Base-by-base conservation (phyloP, 257 asterid genomes). In the Solanum raphanifolium region DNA sequence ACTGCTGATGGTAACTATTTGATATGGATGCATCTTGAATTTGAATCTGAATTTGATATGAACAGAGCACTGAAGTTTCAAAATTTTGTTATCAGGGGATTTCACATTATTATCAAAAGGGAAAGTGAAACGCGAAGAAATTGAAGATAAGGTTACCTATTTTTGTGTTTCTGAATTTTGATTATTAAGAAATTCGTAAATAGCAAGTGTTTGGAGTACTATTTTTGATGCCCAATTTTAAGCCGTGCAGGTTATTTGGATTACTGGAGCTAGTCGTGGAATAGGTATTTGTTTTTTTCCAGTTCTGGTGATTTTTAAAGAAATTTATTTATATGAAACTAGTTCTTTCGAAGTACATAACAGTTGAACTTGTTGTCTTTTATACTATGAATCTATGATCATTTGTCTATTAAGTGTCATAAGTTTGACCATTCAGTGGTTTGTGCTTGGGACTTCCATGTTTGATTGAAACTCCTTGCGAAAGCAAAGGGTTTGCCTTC, bases 241-340 rank as follows among this genome's bases (percentile, higher is more conserved):
- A 1, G 21, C 31, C 87, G 88, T 84, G 83, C 89, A 97, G 99
- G 99, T 97, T 85, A 90, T 97, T 88, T 97, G 99, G 99, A 93
- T 97, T 87, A 95, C 99, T 87, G 98, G 99, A 90, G 98, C 98
- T 32, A 95, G 98, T 94, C 98, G 98, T 35, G 99, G 99, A 81
- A 97, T 97, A 78, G 98, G 99, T 97, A 92, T 74, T 66, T 66
- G 32, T 4, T 25, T 13, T 72, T 3, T 87, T n/a, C 4, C 29
- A 12, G 18, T 72, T 38, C 68, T 66, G 81, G 13, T 68, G 76
- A 27, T 68, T 62, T 62, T 27, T 25, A 23, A 68, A 75, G 32
- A 36, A 75, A 12, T 38, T 11, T 75, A 23, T 11, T 72, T 34
- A 39, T 23, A 76, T 78, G 62, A 29, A 78, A 78, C 84, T 25